These are phyloP conservation scores for Euphorbia schlechtendalii DNA, from an alignment of 441 rosid species.

Conservation along the genomic window DNA sequence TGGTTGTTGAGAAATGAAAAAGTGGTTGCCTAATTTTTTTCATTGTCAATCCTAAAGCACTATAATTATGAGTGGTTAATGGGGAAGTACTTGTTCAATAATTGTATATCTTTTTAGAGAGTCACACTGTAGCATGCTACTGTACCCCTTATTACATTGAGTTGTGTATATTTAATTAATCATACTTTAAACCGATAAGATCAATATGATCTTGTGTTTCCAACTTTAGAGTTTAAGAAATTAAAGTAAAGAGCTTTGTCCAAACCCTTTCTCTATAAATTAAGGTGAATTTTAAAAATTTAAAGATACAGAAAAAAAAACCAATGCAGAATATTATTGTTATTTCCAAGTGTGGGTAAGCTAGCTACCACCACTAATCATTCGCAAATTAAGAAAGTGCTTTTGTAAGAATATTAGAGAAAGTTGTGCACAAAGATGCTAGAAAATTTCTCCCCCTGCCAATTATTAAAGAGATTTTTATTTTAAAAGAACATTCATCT, in stretches of 20 bases:
- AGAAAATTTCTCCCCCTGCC: no score
- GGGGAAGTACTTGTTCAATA: not conserved
- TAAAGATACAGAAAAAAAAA: no score
- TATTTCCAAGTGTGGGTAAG: no score
- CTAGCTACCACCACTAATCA: no score
- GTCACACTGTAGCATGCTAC: conserved; percentile 4
- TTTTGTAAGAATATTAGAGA: no score
- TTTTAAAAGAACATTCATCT: no score
- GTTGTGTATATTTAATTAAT: not conserved
- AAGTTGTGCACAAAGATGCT: no score
- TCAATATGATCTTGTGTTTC: no score
- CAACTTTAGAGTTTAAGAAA: not conserved
- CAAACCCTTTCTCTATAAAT: not conserved
- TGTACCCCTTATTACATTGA: not conserved
- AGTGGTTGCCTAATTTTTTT: not conserved
- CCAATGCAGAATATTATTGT: no score
- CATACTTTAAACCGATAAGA: not conserved
- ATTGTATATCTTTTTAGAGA: not conserved
- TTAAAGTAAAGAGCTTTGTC: not conserved
- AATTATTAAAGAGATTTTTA: no score
- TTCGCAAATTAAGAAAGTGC: no score
- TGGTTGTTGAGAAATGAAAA: conserved; percentile 2
- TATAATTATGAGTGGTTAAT: not conserved
- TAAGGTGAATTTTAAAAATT: no score
- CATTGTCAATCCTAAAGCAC: not conserved